Base-by-base conservation (phyloP, 148 eudicot genomes). In the Heliamphora exappendiculata region DNA sequence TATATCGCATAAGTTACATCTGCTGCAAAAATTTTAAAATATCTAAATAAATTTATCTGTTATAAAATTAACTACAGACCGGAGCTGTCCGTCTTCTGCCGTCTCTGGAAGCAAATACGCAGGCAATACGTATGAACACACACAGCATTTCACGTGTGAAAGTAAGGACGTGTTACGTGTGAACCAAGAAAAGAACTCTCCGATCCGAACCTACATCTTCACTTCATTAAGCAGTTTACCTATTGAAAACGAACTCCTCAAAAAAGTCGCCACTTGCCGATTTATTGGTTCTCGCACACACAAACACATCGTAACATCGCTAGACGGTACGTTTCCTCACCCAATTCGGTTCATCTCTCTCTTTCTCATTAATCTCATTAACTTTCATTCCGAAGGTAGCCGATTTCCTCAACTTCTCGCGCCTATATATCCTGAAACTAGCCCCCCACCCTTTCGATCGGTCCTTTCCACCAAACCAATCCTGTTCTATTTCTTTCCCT, bases 171-270 rank as follows among this genome's bases (percentile, higher is more conserved):
- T 75, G 44, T 62, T 75, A 17, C 77, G 77, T 75, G 70, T 62
- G 70, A 75, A 75, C 69, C 9, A 75, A 75, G 70, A 10, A 75
- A 75, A 60, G 76, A 45, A 45, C 55, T 29, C 24, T 62, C 58
- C 49, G 8, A 34, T 5, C 49, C 19, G 11, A 8, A 8, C 37
- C 6, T 7, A 19, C 6, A 4, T 24, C 16, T 37, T 33, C n/a
- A 8, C 31, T 39, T 12, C 4, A 1, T 42, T 1, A 8, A 34
- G 24, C 12, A 72, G 19, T 19, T 19, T 22, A 29, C 17, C 26
- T 45, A 19, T 47, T 49, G 75, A 19, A 28, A 29, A 16, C 44
- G 11, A 10, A 31, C 13, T 33, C 62, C 60, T 26, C 11, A 20
- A 31, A 1, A 33, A n/a, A 47, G 36, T 11, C 55, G 42, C 58